These are phyloP conservation scores for Ciborinia camelliae DNA, from an alignment of 2,329 filamentous ascomycete species.

Conservation along the genomic window DNA sequence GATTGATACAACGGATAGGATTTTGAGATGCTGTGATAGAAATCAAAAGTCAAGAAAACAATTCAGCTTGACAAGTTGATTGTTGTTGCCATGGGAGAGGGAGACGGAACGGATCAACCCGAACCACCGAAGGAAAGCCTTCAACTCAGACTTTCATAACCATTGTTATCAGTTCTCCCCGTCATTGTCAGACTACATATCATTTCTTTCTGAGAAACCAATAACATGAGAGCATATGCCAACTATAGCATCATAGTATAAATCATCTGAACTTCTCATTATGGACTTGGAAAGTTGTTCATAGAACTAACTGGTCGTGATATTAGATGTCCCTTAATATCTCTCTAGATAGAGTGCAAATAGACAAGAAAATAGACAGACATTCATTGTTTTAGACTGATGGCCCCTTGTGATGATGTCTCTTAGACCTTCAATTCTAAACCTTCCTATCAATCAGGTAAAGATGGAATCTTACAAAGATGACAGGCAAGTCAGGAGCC, in stretches of 20 bases:
- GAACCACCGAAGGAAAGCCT: neutral
- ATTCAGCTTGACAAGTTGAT: neutral
- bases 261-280: neutral
- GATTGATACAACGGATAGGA: neutral
- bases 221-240: neutral
- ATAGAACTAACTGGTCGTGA: neutral
- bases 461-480: neutral
- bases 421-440: fast-evolving
- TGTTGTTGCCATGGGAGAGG: neutral
- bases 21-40: neutral
- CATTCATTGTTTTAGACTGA: neutral
- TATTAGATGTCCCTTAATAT: too few relatives aligned
- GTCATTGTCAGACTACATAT: neutral
- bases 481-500: neutral
- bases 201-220: neutral
- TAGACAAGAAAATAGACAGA: neutral
- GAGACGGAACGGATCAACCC: neutral
- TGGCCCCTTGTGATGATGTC: too few relatives aligned
- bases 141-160: neutral
- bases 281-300: neutral
- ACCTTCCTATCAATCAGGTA: neutral
- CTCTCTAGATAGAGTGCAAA: neutral
- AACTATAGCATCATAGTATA: too few relatives aligned
- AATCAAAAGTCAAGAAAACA: neutral
- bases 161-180: neutral